phyloP scores from a whole-genome alignment of 2,329 filamentous ascomycete genomes.

The Pezicula radicicola region DNA sequence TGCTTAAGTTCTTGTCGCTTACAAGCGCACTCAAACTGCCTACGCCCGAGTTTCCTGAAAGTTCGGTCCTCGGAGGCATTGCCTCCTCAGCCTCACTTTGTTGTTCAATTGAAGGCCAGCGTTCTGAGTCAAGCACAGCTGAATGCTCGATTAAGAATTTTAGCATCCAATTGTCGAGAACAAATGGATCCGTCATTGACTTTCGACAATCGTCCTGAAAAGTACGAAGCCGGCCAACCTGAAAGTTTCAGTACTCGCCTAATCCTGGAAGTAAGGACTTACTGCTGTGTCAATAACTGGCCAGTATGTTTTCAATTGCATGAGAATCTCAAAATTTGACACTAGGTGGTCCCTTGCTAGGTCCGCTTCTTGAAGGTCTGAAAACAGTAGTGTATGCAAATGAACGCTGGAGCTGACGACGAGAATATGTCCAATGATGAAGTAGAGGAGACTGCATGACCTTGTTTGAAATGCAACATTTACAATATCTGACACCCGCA shows the following conservation, averaged over 20 bases:
- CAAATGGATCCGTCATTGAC: constrained; percentile 32
- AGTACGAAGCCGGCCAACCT: constrained; percentile 27
- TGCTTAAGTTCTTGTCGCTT: constrained; percentile 2
- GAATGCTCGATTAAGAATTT: constrained; percentile 26
- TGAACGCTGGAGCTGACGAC: constrained; percentile 31
- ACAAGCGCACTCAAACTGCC: constrained; percentile 1
- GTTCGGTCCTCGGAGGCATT: background rate
- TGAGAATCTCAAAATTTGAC: constrained; percentile 29
- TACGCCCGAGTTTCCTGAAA: background rate
- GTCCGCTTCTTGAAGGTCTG: constrained; percentile 23
- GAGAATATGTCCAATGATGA: constrained; percentile 31
- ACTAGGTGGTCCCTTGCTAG: constrained; percentile 20
- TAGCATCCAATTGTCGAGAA: constrained; percentile 38
- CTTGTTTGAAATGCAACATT: constrained; percentile 24
- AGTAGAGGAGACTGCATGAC: constrained; percentile 33
- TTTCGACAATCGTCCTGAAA: constrained; percentile 38
- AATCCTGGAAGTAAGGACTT: background rate
- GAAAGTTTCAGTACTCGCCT: background rate
- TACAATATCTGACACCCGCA: constrained; percentile 30
- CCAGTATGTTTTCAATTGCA: constrained; percentile 30
- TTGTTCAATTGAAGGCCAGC: background rate
- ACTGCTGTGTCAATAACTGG: constrained; percentile 31
- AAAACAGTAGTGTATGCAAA: constrained; percentile 31
- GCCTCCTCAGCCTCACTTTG: too few species aligned
- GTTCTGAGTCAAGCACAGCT: constrained; percentile 1